Evolutionary conservation across 306 rosid genomes (phyloP).

Genomic region (Arachis stenosperma): DNA sequence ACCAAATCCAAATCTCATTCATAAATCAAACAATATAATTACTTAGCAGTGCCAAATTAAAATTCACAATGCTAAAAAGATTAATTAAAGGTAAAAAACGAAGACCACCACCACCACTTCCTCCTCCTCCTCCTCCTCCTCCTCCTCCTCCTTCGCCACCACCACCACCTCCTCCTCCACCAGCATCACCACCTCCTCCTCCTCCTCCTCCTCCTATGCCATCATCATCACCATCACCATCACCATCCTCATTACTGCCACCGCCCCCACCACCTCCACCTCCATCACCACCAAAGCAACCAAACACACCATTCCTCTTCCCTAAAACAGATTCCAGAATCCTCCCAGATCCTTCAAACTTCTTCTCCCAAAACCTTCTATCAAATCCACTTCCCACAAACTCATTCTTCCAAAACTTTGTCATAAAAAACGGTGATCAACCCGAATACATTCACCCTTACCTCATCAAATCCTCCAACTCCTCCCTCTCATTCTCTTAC

Average conservation of each 20-base stretch:
- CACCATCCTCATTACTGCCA: not conserved
- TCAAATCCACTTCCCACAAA: conserved; percentile 79
- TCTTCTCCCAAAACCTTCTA: conserved; percentile 70
- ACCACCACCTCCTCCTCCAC: not conserved
- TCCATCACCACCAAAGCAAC: conserved; percentile 6
- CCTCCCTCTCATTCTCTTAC: conserved; percentile 73
- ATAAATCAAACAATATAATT: not conserved
- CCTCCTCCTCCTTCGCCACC: not conserved
- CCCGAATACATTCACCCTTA: conserved; percentile 87
- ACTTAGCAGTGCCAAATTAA: not conserved
- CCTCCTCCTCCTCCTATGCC: not conserved
- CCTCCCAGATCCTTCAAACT: conserved; percentile 74
- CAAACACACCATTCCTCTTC: conserved; percentile 58
- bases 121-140: not conserved
- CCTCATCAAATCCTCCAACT: conserved; percentile 63
- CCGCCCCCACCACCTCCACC: not conserved
- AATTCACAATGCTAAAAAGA: conserved; percentile 46
- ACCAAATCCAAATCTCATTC: conserved; percentile 2
- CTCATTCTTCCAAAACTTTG: conserved; percentile 83
- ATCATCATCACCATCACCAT: accelerated
- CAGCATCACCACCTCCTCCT: not conserved
- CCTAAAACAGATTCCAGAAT: conserved; percentile 60
- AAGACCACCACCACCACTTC: not conserved
- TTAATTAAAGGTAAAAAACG: conserved; percentile 36
- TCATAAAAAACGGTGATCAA: conserved; percentile 67